phyloP scores from a whole-genome alignment of 2,329 filamentous ascomycete species.

The Sclerotinia trifoliorum region DNA sequence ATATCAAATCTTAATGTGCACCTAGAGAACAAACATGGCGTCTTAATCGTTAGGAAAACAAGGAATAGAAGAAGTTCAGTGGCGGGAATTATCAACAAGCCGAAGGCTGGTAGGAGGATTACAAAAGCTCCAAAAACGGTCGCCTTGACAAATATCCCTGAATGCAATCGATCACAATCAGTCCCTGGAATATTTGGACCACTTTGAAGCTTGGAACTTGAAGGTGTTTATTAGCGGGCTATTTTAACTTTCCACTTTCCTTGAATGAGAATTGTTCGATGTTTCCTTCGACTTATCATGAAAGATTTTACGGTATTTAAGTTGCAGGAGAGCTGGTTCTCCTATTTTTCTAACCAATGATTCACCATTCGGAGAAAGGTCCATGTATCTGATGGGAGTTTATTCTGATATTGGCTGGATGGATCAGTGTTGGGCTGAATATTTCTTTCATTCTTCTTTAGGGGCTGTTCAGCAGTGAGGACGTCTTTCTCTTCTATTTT shows the following conservation, averaged over 20 bases:
- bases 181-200: neutral
- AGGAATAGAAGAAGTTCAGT: neutral
- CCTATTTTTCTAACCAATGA: neutral
- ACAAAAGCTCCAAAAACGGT: neutral
- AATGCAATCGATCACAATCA: neutral
- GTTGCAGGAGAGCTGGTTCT: neutral
- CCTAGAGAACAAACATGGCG: neutral
- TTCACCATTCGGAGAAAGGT: neutral
- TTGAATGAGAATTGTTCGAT: neutral
- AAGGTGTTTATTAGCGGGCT: neutral
- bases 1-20: constrained; percentile 35
- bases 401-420: neutral
- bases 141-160: neutral
- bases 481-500: too few species aligned
- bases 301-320: neutral
- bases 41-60: neutral
- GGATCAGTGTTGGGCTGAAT: neutral
- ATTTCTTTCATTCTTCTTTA: neutral
- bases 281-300: too few species aligned
- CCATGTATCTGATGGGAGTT: neutral
- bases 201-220: neutral
- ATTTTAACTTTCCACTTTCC: neutral
- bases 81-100: neutral
- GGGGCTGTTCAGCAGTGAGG: neutral
- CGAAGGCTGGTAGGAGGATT: neutral